Base-by-base conservation (phyloP, 352 stramenopile species). In the Blastocystis sp. region DNA sequence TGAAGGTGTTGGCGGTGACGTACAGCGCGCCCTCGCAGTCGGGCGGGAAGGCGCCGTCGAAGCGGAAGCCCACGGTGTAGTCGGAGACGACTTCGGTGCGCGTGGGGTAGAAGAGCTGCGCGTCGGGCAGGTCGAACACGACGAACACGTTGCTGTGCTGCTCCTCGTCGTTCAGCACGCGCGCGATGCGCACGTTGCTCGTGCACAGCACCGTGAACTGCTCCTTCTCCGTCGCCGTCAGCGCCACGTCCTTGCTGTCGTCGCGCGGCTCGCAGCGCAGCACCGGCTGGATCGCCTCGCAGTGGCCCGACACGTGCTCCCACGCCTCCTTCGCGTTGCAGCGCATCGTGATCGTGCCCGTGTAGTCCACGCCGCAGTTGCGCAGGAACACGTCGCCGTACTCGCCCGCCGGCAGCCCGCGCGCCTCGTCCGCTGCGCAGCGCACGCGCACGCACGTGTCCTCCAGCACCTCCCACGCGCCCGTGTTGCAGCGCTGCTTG, bases 321-420 rank as follows among this genome's bases (percentile, higher is more conserved):
- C 66, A 77, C 66, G 54, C 3, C 66, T 77, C 38, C n/a, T 34
- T n/a, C 3, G 66, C 66, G 38, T 77, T 77, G 52, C 66, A 77
- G 43, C 19, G 34, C 34, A 60, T 60, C 6, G 45, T 42, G 6
- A 59, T 21, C 66, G 60, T 77, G 7, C 66, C 66, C n/a, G 66
- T 42, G 66, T 77, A 77, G 52, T 77, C 66, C 28, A 77, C 66
- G 60, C 42, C 66, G 52, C 66, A 77, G 52, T 77, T 77, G 38
- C 28, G 19, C 54, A 60, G 24, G 19, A 54, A 77, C 2, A 3
- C 19, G 48, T 71, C 24, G 24, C 64, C 64, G 48, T 40, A 71
- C 64, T 19, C 64, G 43, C 64, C 64, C 34, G 14, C 11, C 21
- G 64, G 64, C 21, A 52, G 43, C 21, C 24, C 24, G 4, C 48